Base-by-base conservation (phyloP, 2,329 filamentous ascomycete species). In the Leptographium galeiforme region DNA sequence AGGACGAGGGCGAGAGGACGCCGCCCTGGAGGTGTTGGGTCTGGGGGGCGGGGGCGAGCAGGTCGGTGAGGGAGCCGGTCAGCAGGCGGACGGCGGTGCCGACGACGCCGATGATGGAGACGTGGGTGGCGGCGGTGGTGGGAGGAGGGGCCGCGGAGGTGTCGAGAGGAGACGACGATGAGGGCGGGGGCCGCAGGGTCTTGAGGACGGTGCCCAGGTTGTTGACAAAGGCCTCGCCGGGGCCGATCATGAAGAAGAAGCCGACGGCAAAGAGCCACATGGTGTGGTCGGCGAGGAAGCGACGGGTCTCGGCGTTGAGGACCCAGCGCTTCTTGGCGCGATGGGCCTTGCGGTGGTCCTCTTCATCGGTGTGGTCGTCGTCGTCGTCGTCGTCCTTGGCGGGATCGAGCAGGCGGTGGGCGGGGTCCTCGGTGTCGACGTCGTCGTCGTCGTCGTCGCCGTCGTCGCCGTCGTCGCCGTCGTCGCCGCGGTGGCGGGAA, bases 171-270 rank as follows among this genome's bases (percentile, higher is more conserved):
- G n/a, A n/a, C n/a, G n/a, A 8, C 39, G 12, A 25, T 39, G 14
- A 33, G 40, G 33, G 19, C 18, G 80, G 82, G 14, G 77, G 78
- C 46, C 87, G 87, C 4, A 96, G 74, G 0, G 91, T 95, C 60
- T 87, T 85, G 61, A 97, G 90, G 57, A 98, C 84, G 30, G 90
- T 96, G 39, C 93, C 93, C 11, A 98, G 73, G 62, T 97, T 98
- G 70, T 97, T 98, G 70, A 97, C 89, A 66, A 96, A 98, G 12
- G 91, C 87, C 69, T 98, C 93, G n/a, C 90, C 91, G 0, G 93
- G 91, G 0, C 93, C 93, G 52, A 90, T 87, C 61, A 95, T 87
- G 57, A 97, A 78, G 67, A 97, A 88, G 69, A 98, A 97, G 19
- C 89, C 90, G 1, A 84, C 72, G 0, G 91, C 89, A 60, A 98